Evolutionary conservation across 1,284 basidiomycete species (phyloP), one percentile per base, ranked within the genome.

Genomic region (Boletus hoseneyae): DNA sequence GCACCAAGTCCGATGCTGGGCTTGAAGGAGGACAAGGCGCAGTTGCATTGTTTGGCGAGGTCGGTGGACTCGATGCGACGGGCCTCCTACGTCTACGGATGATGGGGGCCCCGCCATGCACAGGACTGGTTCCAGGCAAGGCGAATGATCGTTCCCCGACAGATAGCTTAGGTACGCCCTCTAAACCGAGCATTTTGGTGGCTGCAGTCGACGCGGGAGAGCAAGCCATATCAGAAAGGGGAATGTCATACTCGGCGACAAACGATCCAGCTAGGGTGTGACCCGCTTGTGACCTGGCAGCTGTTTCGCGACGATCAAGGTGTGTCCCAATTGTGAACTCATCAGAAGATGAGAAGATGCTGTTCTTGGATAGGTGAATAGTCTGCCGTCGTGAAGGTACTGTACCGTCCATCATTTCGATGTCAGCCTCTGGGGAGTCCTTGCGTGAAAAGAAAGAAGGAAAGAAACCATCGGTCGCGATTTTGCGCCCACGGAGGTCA

Each of bases 261-360:
- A 51, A 65, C 6, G 53, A 45, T 34, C 52, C 52, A 4, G 52
- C n/a, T 1, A 46, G 12, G 3, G 41, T 43, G 2, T n/a, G 42
- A 8, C 29, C 19, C 8, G 32, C 23, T 42, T 16, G 48, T n/a
- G 48, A 23, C 18, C 15, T 33, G 35, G 38, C 34, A 12, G 34
- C 25, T 12, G 12, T 23, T 23, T 19, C 37, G 33, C 6, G 34
- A 21, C n/a, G 30, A 33, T 16, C 18, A 32, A 51, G 19, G 46
- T 48, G n/a, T 15, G 50, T 46, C 25, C 34, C 47, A 8, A 65
- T 45, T 0, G 63, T 57, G 13, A 68, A 60, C 15, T 67, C 63
- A 29, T 47, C 63, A 3, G 63, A 66, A 23, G 63, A 60, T 34
- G 65, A 57, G 37, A 67, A 64, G 18, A 67, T 65, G 35, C 64